phyloP scores from a whole-genome alignment of 2,329 filamentous ascomycete genomes.

The Penicillium brasilianum region DNA sequence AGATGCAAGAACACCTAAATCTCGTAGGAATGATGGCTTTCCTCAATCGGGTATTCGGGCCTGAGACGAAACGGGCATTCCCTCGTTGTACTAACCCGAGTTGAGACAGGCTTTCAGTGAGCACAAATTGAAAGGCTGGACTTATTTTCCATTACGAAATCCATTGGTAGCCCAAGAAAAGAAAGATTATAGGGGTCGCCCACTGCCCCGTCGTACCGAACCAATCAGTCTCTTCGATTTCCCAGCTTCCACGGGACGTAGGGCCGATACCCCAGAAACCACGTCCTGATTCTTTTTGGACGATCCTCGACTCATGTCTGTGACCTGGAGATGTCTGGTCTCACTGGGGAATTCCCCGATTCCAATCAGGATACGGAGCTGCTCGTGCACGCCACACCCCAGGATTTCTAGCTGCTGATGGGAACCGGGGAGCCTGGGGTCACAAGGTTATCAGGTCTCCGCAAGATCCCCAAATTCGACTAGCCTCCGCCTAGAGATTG shows the following conservation, averaged over 20 bases:
- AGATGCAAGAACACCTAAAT: neutral
- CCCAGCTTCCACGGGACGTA: constrained; percentile 13
- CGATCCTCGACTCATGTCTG: neutral
- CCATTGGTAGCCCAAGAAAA: neutral
- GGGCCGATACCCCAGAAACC: constrained; percentile 25
- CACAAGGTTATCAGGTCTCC: constrained; percentile 25
- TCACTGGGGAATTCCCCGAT: constrained; percentile 29
- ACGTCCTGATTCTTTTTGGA: constrained; percentile 20
- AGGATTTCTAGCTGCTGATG: constrained; percentile 16
- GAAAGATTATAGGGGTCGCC: neutral
- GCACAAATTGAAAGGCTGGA: neutral
- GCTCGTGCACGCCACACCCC: constrained; percentile 24
- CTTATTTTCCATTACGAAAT: neutral
- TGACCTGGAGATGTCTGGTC: constrained; percentile 12
- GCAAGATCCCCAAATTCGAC: constrained; percentile 21
- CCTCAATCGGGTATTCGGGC: neutral
- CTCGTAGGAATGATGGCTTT: neutral
- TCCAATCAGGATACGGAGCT: constrained; percentile 32
- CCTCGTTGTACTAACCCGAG: neutral
- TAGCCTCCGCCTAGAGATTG: constrained; percentile 5
- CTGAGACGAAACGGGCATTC: neutral
- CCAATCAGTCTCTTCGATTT: neutral
- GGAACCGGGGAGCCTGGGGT: constrained; percentile 20
- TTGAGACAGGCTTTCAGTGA: neutral
- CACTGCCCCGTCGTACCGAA: constrained; percentile 1